Evolutionary conservation across 352 stramenopile species (phyloP).

Genomic region (Phytophthora megakarya): DNA sequence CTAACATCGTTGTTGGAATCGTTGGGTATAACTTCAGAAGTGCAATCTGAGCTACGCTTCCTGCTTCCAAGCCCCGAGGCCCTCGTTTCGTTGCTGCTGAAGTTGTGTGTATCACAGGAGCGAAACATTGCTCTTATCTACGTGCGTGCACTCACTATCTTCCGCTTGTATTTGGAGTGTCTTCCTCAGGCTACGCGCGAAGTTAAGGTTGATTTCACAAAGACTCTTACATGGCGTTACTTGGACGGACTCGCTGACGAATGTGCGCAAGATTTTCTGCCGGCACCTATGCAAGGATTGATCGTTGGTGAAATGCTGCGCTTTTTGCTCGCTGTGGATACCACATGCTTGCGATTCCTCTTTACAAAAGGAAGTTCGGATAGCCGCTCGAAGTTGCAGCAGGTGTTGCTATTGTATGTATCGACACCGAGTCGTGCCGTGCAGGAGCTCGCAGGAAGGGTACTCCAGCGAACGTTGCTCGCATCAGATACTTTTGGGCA

Average conservation of each 20-base stretch:
- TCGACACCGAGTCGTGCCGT: constrained; percentile 42
- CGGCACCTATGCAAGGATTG: constrained; percentile 45
- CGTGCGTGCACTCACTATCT: constrained; percentile 73
- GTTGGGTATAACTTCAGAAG: constrained; percentile 32
- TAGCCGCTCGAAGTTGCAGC: constrained; percentile 57
- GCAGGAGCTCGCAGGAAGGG: constrained; percentile 44
- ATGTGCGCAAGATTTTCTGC: constrained; percentile 2
- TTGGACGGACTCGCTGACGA: constrained; percentile 32
- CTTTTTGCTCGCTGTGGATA: constrained; percentile 67
- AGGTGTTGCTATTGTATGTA: constrained; percentile 69
- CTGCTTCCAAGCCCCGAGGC: constrained; percentile 78
- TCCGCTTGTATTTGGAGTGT: constrained; percentile 77
- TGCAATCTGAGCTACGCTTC: constrained; percentile 72
- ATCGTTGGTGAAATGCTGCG: constrained; percentile 76
- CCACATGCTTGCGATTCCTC: constrained; percentile 61
- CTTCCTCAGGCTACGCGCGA: constrained; percentile 78
- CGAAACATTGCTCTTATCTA: constrained; percentile 64
- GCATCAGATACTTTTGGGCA: constrained; percentile 64
- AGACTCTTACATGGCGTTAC: constrained; percentile 68
- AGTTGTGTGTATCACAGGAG: constrained; percentile 57
- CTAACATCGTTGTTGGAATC: constrained; percentile 34
- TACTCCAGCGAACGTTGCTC: constrained; percentile 62
- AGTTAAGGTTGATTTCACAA: constrained; percentile 86
- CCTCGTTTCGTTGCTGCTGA: constrained; percentile 79
- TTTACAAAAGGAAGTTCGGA: constrained; percentile 27